Evolutionary conservation across 139 green algal species (phyloP).

Genomic region (Picochlorum sp.): DNA sequence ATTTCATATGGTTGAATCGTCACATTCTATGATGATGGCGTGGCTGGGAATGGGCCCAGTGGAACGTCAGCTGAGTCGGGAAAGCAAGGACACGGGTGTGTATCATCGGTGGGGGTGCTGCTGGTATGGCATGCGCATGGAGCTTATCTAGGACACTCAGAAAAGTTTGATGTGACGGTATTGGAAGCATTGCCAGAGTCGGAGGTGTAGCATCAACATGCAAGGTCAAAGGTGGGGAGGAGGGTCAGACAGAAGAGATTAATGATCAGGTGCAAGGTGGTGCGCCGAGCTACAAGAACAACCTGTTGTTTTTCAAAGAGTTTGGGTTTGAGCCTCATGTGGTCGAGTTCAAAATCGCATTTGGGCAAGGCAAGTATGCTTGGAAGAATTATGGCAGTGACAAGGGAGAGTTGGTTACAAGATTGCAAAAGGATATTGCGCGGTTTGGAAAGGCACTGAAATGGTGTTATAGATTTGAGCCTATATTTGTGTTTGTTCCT

Average conservation of each 20-base stretch:
- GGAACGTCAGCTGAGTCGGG: too few relatives aligned
- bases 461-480: conserved; percentile 47
- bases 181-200: conserved; percentile 45
- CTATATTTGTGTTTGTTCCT: conserved; percentile 51
- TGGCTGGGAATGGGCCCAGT: too few relatives aligned
- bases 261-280: conserved; percentile 67
- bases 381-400: conserved; percentile 56
- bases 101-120: conserved; percentile 45
- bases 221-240: conserved; percentile 21
- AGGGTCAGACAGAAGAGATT: conserved; percentile 22
- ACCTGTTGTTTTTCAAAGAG: conserved; percentile 41
- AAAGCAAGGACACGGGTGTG: conserved; percentile 33
- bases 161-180: conserved; percentile 50
- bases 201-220: conserved; percentile 46
- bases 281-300: conserved; percentile 50
- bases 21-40: too few relatives aligned
- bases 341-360: conserved; percentile 50
- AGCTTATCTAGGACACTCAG: conserved; percentile 42
- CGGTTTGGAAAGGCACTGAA: conserved; percentile 44
- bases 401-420: conserved; percentile 23
- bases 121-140: conserved; percentile 54
- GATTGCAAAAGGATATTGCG: conserved; percentile 42
- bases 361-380: conserved; percentile 44
- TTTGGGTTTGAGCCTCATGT: conserved; percentile 47
- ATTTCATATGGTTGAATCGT: too few relatives aligned